Evolutionary conservation across 306 rosid genomes (phyloP).

Genomic region (Delonix regia): DNA sequence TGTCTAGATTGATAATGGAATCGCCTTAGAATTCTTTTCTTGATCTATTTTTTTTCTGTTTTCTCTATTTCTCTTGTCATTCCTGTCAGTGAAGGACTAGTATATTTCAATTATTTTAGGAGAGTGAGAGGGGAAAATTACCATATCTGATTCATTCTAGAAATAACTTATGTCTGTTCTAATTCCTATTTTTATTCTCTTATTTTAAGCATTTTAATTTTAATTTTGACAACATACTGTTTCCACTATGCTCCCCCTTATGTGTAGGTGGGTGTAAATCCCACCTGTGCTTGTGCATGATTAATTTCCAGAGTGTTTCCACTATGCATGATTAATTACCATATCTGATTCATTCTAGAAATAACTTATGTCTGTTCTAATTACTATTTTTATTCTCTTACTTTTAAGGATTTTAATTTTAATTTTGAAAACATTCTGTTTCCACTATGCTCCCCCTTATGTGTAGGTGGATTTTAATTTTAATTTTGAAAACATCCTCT

Average conservation of each 20-base stretch:
- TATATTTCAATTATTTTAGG: too few relatives aligned
- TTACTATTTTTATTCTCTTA: conserved; percentile 9
- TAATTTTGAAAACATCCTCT: too few relatives aligned
- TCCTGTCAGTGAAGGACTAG: too few relatives aligned
- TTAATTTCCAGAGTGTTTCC: not conserved
- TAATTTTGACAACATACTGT: not conserved
- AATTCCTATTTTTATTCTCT: conserved; percentile 13
- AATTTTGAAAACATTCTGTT: not conserved
- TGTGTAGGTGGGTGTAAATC: conserved; percentile 19
- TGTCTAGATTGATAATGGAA: too few relatives aligned
- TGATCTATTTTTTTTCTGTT: too few relatives aligned
- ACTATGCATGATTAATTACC: too few relatives aligned
- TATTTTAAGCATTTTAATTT: not conserved
- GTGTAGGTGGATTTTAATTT: conserved; percentile 23
- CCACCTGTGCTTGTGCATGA: conserved; percentile 1
- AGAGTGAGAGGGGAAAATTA: too few relatives aligned
- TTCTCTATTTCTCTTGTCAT: too few relatives aligned
- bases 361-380: conserved; percentile 23
- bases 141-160: too few relatives aligned
- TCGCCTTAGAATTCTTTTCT: too few relatives aligned
- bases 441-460: not conserved
- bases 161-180: conserved; percentile 21
- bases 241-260: not conserved
- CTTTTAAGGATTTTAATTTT: not conserved
- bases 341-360: too few relatives aligned